Evolutionary conservation across 805 yeast genomes (phyloP).

Genomic region (Wickerhamomyces hampshirensis): DNA sequence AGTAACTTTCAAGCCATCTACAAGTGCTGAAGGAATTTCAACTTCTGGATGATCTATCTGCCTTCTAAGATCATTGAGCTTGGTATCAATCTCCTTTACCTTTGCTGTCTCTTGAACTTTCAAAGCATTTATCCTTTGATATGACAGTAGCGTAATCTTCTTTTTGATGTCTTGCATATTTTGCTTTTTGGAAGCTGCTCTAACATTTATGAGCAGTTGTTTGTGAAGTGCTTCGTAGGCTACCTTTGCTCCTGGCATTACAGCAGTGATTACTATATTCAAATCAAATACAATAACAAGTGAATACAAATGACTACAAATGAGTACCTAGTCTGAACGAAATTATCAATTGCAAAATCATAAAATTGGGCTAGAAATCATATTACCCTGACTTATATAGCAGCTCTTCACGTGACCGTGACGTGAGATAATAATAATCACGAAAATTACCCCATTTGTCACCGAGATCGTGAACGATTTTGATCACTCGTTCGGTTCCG

Average conservation of each 20-base stretch:
- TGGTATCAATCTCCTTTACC: conserved; percentile 16
- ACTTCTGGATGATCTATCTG: conserved; percentile 17
- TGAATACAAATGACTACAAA: no score
- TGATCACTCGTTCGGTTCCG: background rate
- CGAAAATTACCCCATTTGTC: background rate
- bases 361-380: no score
- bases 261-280: background rate
- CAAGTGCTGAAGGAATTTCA: conserved; percentile 8
- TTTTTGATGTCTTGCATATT: conserved; percentile 22
- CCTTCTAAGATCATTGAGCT: conserved; percentile 15
- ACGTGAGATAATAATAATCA: no score
- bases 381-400: no score
- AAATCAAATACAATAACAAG: background rate
- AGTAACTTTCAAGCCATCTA: conserved; percentile 12
- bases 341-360: no score
- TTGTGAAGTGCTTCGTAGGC: conserved; percentile 18
- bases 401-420: no score
- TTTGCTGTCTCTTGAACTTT: conserved; percentile 17
- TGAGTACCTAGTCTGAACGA: no score
- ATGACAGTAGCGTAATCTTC: conserved; percentile 21
- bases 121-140: conserved; percentile 23
- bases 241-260: conserved; percentile 8
- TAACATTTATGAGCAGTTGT: conserved; percentile 21
- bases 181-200: conserved; percentile 21
- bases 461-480: background rate